Base-by-base conservation (phyloP, 1,284 basidiomycete genomes). In the Coniophora puteana region DNA sequence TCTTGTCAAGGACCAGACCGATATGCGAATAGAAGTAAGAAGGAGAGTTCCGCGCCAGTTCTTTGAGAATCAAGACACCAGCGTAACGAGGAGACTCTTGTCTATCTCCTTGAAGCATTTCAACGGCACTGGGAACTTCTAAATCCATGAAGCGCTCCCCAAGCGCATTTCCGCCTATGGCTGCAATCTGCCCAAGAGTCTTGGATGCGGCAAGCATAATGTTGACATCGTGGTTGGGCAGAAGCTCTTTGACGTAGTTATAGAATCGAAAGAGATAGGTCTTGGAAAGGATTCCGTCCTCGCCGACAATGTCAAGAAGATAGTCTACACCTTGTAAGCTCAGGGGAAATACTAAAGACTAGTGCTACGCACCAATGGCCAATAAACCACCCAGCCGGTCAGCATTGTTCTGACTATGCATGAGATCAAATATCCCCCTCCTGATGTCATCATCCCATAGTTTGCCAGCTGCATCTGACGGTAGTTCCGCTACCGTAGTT, bases 151-250 rank as follows among this genome's bases (percentile, higher is more conserved):
- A 92, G 13, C 81, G 73, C 54, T 93, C 90, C 41, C 89, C 90
- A 54, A 93, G 87, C 21, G 82, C 81, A 0, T 82, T 74, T 2
- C 89, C 89, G 30, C 89, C 87, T 43, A 87, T 82, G 45, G 84
- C 78, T 23, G 87, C 87, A 50, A 93, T 89, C 49, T 84, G 77
- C 0, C 89, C 89, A 17, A 92, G 74, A 2, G 86, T 89, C 57
- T 89, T 90, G 17, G 90, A 90, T 2, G 89, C 90, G 2, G 87
- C 82, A 35, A 92, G 73, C 90, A 93, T 93, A 54, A 93, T 84
- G 58, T 83, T 85, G 52, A 88, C 77, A 59, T 93, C 91, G 48
- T 78, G 75, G 57, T 88, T 87, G 6, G 89, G 90, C 14, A 93
- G 74, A 18, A 92, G 77, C 34, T 84, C 78, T 58, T 91, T 91